Evolutionary conservation across 78 protist species (phyloP), one percentile per base, ranked within the genome.

Genomic region (Cavenderia fasciculata): DNA sequence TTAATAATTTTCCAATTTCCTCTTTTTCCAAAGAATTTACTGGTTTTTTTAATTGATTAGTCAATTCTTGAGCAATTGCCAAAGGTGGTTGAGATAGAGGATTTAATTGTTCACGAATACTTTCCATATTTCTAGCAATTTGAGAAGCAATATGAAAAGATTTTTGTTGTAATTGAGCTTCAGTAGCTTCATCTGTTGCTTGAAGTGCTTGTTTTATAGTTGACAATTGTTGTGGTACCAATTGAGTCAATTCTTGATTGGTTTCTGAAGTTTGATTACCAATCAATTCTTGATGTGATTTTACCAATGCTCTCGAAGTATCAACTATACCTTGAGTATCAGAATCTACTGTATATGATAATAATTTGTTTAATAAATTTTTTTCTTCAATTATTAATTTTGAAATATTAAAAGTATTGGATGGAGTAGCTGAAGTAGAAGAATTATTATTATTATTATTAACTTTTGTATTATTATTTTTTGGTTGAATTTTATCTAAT

Each of bases 291-390:
- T 82, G 90, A 56, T 82, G 90, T 31, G 36, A 40, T 23, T 82
- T 82, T 5, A 82, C 90, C 27, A 82, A 29, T 10, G 61, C 27
- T 56, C 65, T 82, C 11, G 90, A 68, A 4, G 69, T 38, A 41
- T 82, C 90, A 25, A 82, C 68, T 31, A 82, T 66, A 38, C 72
- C 78, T 54, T 36, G 63, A 10, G 66, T 52, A 54, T 82, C 78
- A 8, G 74, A 25, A 16, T 82, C 90, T 4, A 82, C 33, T 25
- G 47, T 18, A 41, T 56, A 29, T 16, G 69, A 4, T 43, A 66
- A 41, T 10, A 82, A 38, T 68, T 68, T 52, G 54, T 65, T 44
- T 5, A 82, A n/a, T 33, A 49, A 40, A 5, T 21, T 54, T 2
- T 57, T 57, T 56, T 82, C 78, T 27, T 68, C 78, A 2, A 25